Evolutionary conservation across 2,329 filamentous ascomycete species (phyloP).

Genomic region (Ploettnerulaceae sp.): DNA sequence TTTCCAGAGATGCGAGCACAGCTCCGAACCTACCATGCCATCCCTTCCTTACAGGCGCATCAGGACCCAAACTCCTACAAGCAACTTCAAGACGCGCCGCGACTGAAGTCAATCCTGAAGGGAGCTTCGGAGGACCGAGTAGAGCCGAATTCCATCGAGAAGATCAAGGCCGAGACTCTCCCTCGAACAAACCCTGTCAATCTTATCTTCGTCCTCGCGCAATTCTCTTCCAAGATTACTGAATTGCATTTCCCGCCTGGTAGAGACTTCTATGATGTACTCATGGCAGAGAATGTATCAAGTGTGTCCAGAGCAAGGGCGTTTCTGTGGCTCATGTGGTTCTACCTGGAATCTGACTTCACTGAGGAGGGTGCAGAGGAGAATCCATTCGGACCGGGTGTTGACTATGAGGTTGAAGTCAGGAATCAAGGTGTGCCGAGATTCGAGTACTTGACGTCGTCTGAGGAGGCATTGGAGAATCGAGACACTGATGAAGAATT

Average conservation of each 20-base stretch:
- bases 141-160: conserved; percentile 78
- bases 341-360: conserved; percentile 95
- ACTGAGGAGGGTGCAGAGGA: conserved; percentile 79
- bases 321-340: conserved; percentile 99
- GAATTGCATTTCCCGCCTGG: conserved; percentile 84
- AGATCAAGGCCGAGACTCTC: conserved; percentile 64
- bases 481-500: conserved; percentile 67
- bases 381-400: conserved; percentile 80
- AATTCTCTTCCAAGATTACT: conserved; percentile 84
- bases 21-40: conserved; percentile 94
- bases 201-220: conserved; percentile 89
- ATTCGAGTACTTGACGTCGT: conserved; percentile 59
- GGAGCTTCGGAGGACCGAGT: conserved; percentile 87
- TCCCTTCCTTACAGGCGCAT: conserved; percentile 89
- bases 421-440: conserved; percentile 66
- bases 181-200: conserved; percentile 97
- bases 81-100: conserved; percentile 91
- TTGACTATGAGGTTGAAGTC: conserved; percentile 60
- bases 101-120: conserved; percentile 94
- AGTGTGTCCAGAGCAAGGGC: conserved; percentile 80
- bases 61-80: conserved; percentile 97
- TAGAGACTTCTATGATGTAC: conserved; percentile 90
- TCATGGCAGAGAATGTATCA: conserved; percentile 82
- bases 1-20: conserved; percentile 99
- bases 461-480: conserved; percentile 65